phyloP scores from a whole-genome alignment of 768 basidiomycete genomes.

The Hypholoma fasciculare region DNA sequence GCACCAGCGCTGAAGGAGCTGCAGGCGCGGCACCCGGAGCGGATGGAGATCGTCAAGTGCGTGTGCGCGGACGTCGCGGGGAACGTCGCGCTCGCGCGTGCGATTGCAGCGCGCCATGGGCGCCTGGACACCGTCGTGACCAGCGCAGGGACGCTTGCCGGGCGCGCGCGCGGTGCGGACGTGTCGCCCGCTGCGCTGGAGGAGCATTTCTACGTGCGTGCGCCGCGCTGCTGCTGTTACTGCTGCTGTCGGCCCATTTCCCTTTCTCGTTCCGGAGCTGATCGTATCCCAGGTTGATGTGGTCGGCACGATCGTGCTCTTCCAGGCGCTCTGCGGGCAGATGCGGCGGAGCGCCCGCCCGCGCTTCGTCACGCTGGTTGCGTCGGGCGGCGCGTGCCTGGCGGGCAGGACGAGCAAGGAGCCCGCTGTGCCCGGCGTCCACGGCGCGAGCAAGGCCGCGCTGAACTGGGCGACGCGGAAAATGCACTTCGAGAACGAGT shows the following conservation, averaged over 20 bases:
- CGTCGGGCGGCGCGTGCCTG: background rate
- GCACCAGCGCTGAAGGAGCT: background rate
- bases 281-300: background rate
- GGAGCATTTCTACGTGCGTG: background rate
- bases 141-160: background rate
- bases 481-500: conserved; percentile 10
- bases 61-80: background rate
- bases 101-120: background rate
- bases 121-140: background rate
- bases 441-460: conserved; percentile 4
- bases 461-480: conserved; percentile 4
- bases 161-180: background rate
- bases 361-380: conserved; percentile 1
- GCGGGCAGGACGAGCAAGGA: background rate
- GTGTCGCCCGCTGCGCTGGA: background rate
- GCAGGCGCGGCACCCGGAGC: background rate
- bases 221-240: background rate
- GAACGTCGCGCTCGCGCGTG: background rate
- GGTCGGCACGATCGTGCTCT: conserved; percentile 1
- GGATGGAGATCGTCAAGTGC: background rate
- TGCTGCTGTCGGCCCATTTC: background rate
- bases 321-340: background rate
- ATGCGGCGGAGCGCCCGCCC: background rate
- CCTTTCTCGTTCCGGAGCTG: background rate
- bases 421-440: background rate